Base-by-base conservation (phyloP, 305 asterid species). In the Vinca major region DNA sequence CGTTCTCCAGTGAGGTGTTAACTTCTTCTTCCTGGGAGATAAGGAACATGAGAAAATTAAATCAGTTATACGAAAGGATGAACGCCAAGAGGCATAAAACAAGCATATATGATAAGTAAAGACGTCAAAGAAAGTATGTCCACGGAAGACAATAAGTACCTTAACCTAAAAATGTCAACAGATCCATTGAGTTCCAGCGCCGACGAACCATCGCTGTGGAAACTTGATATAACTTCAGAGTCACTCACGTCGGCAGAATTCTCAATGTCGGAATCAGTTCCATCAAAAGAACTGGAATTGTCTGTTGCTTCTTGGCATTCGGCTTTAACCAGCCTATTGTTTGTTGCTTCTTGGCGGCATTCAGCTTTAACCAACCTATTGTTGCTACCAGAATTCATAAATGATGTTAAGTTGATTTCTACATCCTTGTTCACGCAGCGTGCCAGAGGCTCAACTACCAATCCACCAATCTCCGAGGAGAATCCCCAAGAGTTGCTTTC, bases 231-330 rank as follows among this genome's bases (percentile, higher is more conserved):
- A 74, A 74, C 87, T 76, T 93, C 97, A 51, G 77, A 64, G 58
- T 86, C 86, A 44, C 76, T 78, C 53, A 75, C 53, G 69, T 72
- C 37, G 19, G 77, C 84, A 37, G 65, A 69, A 81, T 77, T 72
- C 63, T 85, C 91, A 47, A 62, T 39, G 66, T 69, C 89, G 48
- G 81, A 85, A 69, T 65, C 75, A 55, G 87, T 82, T 71, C 75
- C 86, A 63, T 76, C 92, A 72, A 93, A 93, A 39, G 99, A 93
- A 80, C 97, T 92, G 4, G 93, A 90, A 82, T 81, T 75, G 80
- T 86, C 97, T 3, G 98, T 26, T 26, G 33, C 33, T 26, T 26
- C 33, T 26, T 26, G 33, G 33, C 33, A 26, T 26, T 26, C 33
- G 1, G 33, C 0, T 26, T 26, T 26, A 26, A 26, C 33, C 33